phyloP scores from a whole-genome alignment of 768 basidiomycete genomes.

The Suillus plorans region DNA sequence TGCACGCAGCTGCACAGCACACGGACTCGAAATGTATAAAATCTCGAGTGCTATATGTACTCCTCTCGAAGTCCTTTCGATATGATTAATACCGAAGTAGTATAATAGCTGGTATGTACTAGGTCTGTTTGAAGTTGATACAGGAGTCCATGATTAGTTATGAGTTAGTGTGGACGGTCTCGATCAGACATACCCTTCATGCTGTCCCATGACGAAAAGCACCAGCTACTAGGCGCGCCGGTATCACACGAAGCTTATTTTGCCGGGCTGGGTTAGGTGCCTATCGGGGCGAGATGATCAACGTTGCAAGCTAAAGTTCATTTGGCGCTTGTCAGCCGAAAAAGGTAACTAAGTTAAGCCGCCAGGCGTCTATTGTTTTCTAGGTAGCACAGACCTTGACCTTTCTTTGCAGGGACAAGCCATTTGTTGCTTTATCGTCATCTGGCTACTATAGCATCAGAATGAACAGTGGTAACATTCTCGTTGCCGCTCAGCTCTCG shows the following conservation, averaged over 20 bases:
- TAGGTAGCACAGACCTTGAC: neutral
- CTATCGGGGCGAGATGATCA: neutral
- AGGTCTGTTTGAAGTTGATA: neutral
- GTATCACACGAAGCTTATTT: neutral
- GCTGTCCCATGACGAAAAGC: neutral
- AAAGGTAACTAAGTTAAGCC: conserved; percentile 3
- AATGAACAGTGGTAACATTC: conserved; percentile 32
- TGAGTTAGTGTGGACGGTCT: neutral
- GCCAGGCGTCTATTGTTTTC: neutral
- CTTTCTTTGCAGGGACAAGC: neutral
- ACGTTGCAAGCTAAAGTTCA: neutral
- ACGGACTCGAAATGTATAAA: neutral
- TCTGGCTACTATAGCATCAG: neutral
- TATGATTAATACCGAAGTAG: neutral
- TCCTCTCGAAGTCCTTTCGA: neutral
- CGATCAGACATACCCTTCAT: neutral
- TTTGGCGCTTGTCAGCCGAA: neutral
- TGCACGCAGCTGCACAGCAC: neutral
- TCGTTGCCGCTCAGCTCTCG: conserved; percentile 64
- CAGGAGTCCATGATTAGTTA: neutral
- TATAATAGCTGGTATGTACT: neutral
- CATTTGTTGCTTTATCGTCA: neutral
- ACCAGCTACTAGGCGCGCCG: neutral
- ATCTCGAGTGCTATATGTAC: neutral
- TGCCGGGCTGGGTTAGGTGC: neutral